Percentiles rank a stretch among this genome's conserved stretches.
phyloP scores from a whole-genome alignment of 257 asterid species.

The Anisodus acutangulus region DNA sequence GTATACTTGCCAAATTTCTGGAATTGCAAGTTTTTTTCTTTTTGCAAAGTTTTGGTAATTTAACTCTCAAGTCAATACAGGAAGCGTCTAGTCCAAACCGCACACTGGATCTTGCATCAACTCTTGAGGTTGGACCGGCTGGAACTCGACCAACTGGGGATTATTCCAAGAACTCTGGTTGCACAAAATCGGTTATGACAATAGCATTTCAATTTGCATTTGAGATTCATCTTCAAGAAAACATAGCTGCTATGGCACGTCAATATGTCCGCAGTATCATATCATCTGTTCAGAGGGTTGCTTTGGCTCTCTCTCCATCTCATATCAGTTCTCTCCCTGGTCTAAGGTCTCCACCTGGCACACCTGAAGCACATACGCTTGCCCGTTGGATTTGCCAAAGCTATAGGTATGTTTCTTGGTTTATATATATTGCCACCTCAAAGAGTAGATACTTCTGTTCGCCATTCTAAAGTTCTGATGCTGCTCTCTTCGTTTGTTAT shows the following conservation, averaged over 20 bases:
- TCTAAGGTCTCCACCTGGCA: slow-evolving; percentile 69
- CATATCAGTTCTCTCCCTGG: slow-evolving; percentile 52
- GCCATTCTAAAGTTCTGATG: neutral
- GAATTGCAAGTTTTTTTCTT: slow-evolving; percentile 7
- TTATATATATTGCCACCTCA: neutral
- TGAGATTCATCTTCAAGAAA: slow-evolving; percentile 86
- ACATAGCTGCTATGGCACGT: slow-evolving; percentile 84
- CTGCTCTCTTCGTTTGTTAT: neutral
- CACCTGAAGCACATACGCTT: slow-evolving; percentile 87
- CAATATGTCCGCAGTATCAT: slow-evolving; percentile 89
- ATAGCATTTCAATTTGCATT: slow-evolving; percentile 94
- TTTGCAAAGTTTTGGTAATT: neutral
- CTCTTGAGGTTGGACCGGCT: slow-evolving; percentile 78
- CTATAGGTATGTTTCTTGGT: slow-evolving; percentile 61
- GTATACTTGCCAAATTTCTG: slow-evolving; percentile 1
- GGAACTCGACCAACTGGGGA: slow-evolving; percentile 56
- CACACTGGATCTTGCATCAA: slow-evolving; percentile 90
- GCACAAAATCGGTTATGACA: slow-evolving; percentile 87
- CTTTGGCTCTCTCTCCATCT: slow-evolving; percentile 87
- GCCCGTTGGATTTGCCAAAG: slow-evolving; percentile 94
- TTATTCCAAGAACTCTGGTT: slow-evolving; percentile 43
- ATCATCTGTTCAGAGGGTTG: slow-evolving; percentile 95
- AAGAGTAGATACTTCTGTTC: neutral
- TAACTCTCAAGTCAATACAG: slow-evolving; percentile 40
- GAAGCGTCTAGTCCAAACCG: slow-evolving; percentile 81